Conservation (phyloP, 78 protist genomes). For the Salpingoeca rosetta region DNA sequence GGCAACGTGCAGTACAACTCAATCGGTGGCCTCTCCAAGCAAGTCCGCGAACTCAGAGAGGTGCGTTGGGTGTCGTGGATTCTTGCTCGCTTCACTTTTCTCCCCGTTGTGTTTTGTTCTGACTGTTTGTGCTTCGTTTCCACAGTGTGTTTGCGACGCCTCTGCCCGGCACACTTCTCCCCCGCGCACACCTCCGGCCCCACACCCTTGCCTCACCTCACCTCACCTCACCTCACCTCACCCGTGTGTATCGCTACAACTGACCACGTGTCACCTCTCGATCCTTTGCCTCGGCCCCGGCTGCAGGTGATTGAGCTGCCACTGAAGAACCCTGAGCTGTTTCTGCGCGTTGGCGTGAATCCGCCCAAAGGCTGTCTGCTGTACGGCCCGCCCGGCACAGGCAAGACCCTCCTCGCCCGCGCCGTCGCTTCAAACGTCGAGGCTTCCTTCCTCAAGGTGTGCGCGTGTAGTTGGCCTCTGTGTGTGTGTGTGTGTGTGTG, state of each 20-base stretch:
- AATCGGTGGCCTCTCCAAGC: slow-evolving; percentile 93
- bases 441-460: slow-evolving; percentile 84
- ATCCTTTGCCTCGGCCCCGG: background rate
- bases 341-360: slow-evolving; percentile 94
- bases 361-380: slow-evolving; percentile 98
- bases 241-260: too few relatives aligned
- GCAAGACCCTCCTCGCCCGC: slow-evolving; percentile 96
- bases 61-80: too few relatives aligned
- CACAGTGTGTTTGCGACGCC: too few relatives aligned
- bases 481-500: background rate
- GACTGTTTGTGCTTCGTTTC: too few relatives aligned
- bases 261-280: background rate
- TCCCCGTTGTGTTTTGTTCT: background rate
- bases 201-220: background rate
- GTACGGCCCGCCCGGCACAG: slow-evolving; percentile 98
- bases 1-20: slow-evolving; percentile 53
- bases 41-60: slow-evolving; percentile 95
- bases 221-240: too few relatives aligned
- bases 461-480: background rate
- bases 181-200: background rate
- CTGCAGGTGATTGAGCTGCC: slow-evolving; percentile 92
- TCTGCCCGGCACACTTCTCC: too few relatives aligned
- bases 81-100: too few relatives aligned
- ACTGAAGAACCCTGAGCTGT: slow-evolving; percentile 95
- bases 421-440: slow-evolving; percentile 94